Evolutionary conservation across 768 basidiomycete genomes (phyloP).

Genomic region (Lepiota venenata): DNA sequence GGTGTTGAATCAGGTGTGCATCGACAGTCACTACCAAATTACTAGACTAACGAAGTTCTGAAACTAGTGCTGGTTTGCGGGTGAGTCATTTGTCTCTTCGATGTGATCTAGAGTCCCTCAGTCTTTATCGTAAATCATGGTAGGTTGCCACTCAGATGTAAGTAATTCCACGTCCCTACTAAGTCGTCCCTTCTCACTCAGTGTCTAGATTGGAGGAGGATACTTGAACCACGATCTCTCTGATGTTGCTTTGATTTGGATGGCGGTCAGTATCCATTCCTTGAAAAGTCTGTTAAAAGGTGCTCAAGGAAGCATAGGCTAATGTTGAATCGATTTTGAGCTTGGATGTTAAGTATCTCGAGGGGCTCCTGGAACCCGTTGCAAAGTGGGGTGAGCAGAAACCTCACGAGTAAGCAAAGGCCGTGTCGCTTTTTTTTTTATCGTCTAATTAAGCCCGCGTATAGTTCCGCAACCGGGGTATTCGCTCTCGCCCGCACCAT

Average conservation of each 20-base stretch:
- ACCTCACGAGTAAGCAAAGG: conserved; percentile 57
- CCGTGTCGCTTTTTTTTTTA: background rate
- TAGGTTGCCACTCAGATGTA: conserved; percentile 42
- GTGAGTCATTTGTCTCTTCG: conserved; percentile 27
- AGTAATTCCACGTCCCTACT: conserved; percentile 14
- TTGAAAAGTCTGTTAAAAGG: background rate
- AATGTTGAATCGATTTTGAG: conserved; percentile 54
- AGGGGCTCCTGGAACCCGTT: conserved; percentile 45
- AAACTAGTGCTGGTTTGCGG: conserved; percentile 69
- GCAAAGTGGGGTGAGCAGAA: conserved; percentile 58
- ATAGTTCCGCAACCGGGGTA: conserved; percentile 52
- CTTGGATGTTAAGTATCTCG: conserved; percentile 52
- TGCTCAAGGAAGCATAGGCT: conserved; percentile 33
- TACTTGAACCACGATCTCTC: conserved; percentile 66
- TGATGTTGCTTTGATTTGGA: conserved; percentile 62
- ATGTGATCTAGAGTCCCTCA: background rate
- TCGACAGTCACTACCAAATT: background rate
- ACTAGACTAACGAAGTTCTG: background rate
- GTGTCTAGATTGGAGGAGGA: conserved; percentile 62
- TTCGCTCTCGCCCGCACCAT: conserved; percentile 43
- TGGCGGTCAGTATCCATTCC: conserved; percentile 40
- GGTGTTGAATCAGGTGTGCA: conserved; percentile 54
- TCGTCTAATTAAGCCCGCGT: background rate
- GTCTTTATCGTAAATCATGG: background rate
- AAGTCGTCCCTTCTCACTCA: background rate